phyloP scores from a whole-genome alignment of 805 yeast species.

The Isabelozyma rhagii region DNA sequence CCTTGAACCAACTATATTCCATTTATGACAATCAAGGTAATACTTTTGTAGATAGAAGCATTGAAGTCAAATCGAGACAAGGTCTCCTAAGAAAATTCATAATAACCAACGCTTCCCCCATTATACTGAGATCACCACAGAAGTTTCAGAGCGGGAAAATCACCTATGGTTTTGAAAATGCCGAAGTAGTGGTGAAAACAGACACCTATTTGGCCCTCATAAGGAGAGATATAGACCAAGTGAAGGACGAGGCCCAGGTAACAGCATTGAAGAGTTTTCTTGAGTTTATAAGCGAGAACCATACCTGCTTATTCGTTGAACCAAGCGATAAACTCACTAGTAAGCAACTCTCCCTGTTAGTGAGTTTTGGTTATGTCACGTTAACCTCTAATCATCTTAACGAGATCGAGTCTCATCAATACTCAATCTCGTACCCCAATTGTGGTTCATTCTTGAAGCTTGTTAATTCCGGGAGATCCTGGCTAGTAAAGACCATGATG shows the following conservation, averaged over 20 bases:
- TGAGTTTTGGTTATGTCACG: slow-evolving; percentile 42
- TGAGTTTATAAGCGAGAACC: slow-evolving; percentile 17
- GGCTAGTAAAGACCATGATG: slow-evolving; percentile 39
- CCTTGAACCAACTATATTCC: slow-evolving; percentile 48
- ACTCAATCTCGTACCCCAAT: slow-evolving; percentile 46
- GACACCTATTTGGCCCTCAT: slow-evolving; percentile 20
- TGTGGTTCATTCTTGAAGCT: slow-evolving; percentile 48
- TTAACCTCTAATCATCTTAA: slow-evolving; percentile 43
- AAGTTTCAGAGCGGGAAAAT: slow-evolving; percentile 31
- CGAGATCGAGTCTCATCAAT: slow-evolving; percentile 36
- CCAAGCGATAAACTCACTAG: slow-evolving; percentile 16
- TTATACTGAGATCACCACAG: slow-evolving; percentile 35
- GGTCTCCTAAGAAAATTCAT: slow-evolving; percentile 39
- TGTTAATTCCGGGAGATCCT: slow-evolving; percentile 40
- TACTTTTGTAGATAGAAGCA: slow-evolving; percentile 48
- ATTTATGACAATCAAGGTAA: slow-evolving; percentile 41
- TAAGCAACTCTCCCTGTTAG: slow-evolving; percentile 27
- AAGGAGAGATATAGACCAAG: slow-evolving; percentile 4
- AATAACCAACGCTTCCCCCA: slow-evolving; percentile 43
- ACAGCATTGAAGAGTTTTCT: slow-evolving; percentile 18
- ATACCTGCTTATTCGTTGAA: slow-evolving; percentile 25
- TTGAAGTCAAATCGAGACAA: slow-evolving; percentile 33
- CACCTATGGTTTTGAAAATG: slow-evolving; percentile 42
- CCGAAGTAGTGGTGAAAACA: slow-evolving; percentile 31
- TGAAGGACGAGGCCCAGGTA: slow-evolving; percentile 8